phyloP scores from a whole-genome alignment of 768 basidiomycete species.

The Boletus fagicola region DNA sequence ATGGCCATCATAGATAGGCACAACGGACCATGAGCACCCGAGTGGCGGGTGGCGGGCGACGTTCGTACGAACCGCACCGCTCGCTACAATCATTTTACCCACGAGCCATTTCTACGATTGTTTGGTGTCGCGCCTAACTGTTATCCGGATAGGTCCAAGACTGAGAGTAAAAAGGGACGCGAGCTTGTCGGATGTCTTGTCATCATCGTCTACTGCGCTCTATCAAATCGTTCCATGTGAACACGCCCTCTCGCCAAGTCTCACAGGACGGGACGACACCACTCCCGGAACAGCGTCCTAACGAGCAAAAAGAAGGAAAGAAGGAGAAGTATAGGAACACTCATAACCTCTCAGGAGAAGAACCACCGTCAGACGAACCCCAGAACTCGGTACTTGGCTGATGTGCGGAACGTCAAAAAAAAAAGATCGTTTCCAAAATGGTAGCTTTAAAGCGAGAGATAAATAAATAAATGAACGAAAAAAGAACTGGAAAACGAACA shows the following conservation, averaged over 20 bases:
- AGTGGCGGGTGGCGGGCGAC: not conserved
- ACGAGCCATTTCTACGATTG: not conserved
- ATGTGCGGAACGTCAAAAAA: conserved; percentile 3
- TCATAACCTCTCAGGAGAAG: conserved; percentile 2
- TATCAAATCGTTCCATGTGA: not conserved
- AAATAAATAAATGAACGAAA: not conserved
- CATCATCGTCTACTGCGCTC: not conserved
- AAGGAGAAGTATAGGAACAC: not conserved
- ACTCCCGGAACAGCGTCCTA: conserved; percentile 1
- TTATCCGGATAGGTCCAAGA: not conserved
- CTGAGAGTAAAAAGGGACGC: not conserved
- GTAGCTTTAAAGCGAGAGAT: not conserved
- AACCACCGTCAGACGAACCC: not conserved
- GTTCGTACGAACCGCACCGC: not conserved
- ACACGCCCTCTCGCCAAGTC: not conserved
- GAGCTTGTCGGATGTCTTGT: conserved; percentile 6
- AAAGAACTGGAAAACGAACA: not conserved
- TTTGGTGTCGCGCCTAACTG: not conserved
- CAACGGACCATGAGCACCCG: not conserved
- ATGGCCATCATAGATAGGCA: conserved; percentile 9
- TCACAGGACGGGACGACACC: not conserved
- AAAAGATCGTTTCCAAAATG: not conserved
- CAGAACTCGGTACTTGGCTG: not conserved
- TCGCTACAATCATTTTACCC: not conserved
- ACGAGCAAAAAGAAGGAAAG: not conserved